These are phyloP conservation scores for Tolypocladium guangdongense DNA, from an alignment of 2,329 filamentous ascomycete genomes.

Conservation along the genomic window DNA sequence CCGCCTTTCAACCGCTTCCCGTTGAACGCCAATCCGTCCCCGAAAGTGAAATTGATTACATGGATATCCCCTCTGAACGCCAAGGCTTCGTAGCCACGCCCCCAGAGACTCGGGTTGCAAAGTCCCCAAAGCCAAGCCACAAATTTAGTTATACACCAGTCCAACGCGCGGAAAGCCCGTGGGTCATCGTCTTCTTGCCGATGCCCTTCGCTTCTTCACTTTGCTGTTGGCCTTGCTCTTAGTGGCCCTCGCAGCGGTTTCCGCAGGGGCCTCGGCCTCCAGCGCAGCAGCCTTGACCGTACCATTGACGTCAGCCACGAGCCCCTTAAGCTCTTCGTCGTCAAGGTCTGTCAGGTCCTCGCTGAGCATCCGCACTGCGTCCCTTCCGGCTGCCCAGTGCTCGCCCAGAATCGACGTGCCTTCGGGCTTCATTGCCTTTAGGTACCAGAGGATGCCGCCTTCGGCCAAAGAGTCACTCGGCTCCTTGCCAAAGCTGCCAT, in stretches of 20 bases:
- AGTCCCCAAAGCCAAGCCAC: background rate
- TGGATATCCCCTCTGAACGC: background rate
- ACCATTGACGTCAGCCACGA: constrained; percentile 44
- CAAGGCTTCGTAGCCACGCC: background rate
- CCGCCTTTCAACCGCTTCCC: background rate
- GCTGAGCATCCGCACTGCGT: constrained; percentile 57
- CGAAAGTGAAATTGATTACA: background rate
- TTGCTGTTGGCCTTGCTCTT: constrained; percentile 17
- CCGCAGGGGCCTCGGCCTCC: constrained; percentile 13
- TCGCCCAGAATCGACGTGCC: constrained; percentile 75
- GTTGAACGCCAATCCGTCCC: background rate
- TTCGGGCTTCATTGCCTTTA: constrained; percentile 65
- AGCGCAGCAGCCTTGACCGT: constrained; percentile 15
- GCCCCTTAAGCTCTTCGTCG: constrained; percentile 73
- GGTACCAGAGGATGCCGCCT: constrained; percentile 82
- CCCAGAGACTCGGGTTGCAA: background rate
- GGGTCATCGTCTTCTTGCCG: constrained; percentile 21
- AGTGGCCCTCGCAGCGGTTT: constrained; percentile 8
- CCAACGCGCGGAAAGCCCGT: background rate
- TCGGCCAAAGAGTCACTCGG: constrained; percentile 46
- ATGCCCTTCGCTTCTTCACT: constrained; percentile 22
- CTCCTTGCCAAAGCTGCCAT: constrained; percentile 42
- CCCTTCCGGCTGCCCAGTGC: constrained; percentile 50
- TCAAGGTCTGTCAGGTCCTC: constrained; percentile 88
- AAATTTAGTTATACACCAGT: background rate